These are phyloP conservation scores for Globisporangium mamillatum DNA, from an alignment of 352 stramenopile genomes.

Conservation along the genomic window DNA sequence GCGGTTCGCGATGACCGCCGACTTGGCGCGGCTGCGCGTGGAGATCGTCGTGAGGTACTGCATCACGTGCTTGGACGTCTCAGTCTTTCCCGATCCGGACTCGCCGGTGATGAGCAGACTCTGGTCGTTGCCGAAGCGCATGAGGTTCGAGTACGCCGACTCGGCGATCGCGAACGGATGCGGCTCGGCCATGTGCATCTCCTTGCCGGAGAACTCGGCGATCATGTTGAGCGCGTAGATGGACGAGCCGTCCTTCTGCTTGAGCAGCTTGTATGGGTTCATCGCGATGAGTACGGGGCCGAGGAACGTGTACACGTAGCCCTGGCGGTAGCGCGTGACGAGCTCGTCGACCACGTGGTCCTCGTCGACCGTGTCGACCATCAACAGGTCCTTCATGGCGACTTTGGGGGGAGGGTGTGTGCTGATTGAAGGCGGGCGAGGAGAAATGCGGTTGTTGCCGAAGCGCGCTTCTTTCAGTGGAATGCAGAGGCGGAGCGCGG, in stretches of 20 bases:
- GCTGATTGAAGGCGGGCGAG: not conserved
- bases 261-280: conserved; percentile 89
- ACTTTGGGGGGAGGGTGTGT: not conserved
- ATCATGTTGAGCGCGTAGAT: conserved; percentile 83
- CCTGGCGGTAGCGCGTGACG: conserved; percentile 68
- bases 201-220: conserved; percentile 72
- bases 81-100: conserved; percentile 91
- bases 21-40: conserved; percentile 64
- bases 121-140: conserved; percentile 84
- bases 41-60: conserved; percentile 90
- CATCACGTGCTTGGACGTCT: conserved; percentile 96
- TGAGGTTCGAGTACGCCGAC: conserved; percentile 87
- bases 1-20: conserved; percentile 67
- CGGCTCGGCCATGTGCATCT: conserved; percentile 77
- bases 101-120: conserved; percentile 85
- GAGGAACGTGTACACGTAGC: conserved; percentile 91
- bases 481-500: not conserved
- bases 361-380: conserved; percentile 77
- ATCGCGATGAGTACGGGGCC: conserved; percentile 87
- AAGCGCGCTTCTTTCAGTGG: not conserved
- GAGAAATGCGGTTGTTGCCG: not conserved
- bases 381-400: conserved; percentile 69
- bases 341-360: conserved; percentile 76
- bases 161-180: conserved; percentile 87
- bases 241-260: conserved; percentile 55